phyloP scores from a whole-genome alignment of 306 rosid species.

The Purshia tridentata region DNA sequence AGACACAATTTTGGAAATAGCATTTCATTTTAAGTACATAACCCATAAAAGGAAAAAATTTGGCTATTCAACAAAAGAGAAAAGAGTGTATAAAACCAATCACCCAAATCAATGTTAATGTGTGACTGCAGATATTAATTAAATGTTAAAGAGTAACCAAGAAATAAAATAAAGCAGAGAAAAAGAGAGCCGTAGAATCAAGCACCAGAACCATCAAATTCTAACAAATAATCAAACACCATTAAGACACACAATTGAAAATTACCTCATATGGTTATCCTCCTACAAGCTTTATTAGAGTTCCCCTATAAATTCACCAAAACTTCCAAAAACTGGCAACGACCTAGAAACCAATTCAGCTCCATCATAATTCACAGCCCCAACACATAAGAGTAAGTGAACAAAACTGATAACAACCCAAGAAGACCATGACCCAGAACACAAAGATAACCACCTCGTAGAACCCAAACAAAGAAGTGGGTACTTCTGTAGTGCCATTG shows the following conservation, averaged over 20 bases:
- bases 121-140: no score
- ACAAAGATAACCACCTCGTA: neutral
- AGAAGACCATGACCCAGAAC: slow-evolving; percentile 20
- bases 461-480: slow-evolving; percentile 23
- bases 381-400: neutral
- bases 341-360: slow-evolving; percentile 15
- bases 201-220: no score
- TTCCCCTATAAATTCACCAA: slow-evolving; percentile 18
- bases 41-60: no score
- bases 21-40: neutral
- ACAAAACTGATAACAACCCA: slow-evolving; percentile 10
- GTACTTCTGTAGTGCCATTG: slow-evolving; percentile 24
- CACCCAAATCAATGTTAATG: no score
- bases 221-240: neutral
- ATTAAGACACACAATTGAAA: neutral
- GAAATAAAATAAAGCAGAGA: no score
- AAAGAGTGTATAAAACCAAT: no score
- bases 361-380: slow-evolving; percentile 13
- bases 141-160: no score
- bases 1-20: neutral
- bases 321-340: neutral
- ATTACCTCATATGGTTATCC: slow-evolving; percentile 24
- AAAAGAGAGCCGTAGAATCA: no score
- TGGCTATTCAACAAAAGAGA: no score
- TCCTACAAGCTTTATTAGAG: slow-evolving; percentile 19